These are phyloP conservation scores for Solanum peruvianum DNA, from an alignment of 257 asterid genomes.

Conservation along the genomic window DNA sequence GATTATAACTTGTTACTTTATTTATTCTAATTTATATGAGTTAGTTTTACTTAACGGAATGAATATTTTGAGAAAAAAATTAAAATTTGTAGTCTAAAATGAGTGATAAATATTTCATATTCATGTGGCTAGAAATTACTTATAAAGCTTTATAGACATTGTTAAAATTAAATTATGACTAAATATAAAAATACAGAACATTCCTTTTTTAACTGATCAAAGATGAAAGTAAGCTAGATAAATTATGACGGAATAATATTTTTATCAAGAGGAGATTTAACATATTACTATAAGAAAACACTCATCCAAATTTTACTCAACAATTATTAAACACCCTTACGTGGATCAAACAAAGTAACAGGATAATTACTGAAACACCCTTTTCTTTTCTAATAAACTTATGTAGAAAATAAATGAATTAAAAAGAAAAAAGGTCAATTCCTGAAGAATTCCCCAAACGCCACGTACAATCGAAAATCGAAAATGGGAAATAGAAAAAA, in stretches of 20 bases:
- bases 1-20: not conserved
- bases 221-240: rapidly evolving
- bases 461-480: not conserved
- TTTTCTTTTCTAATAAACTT: not conserved
- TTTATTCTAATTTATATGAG: not conserved
- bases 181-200: too few relatives aligned
- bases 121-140: not conserved
- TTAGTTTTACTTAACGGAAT: too few relatives aligned
- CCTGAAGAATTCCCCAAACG: not conserved
- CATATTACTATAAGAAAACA: not conserved
- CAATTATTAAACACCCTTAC: not conserved
- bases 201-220: too few relatives aligned
- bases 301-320: not conserved
- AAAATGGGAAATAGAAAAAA: not conserved
- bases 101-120: too few relatives aligned
- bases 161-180: too few relatives aligned
- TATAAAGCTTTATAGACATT: not conserved
- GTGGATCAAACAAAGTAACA: not conserved
- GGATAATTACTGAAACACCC: not conserved
- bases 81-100: too few relatives aligned
- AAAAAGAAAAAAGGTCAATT: not conserved
- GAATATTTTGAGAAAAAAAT: too few relatives aligned
- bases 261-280: not conserved
- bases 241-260: too few relatives aligned
- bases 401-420: not conserved